Evolutionary conservation across 805 yeast species (phyloP).

Genomic region (Kodamaea lidongshanica): DNA sequence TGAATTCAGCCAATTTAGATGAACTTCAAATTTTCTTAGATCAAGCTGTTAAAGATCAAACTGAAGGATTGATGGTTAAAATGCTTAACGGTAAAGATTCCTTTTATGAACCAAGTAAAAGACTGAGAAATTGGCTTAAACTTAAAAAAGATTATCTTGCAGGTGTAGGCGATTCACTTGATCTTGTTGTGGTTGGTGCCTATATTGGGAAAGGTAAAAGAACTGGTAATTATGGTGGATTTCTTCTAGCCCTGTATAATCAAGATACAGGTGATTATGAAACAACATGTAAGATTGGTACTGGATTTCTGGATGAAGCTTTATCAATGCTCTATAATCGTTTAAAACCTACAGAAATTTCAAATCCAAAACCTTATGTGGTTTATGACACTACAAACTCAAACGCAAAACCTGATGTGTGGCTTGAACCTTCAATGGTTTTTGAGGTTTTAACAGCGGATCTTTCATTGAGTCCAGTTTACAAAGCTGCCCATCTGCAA

Average conservation of each 20-base stretch:
- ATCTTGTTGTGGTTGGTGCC: constrained; percentile 89
- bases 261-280: constrained; percentile 89
- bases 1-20: constrained; percentile 61
- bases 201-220: constrained; percentile 91
- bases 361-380: constrained; percentile 59
- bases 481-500: constrained; percentile 72
- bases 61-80: constrained; percentile 97
- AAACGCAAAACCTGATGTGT: constrained; percentile 78
- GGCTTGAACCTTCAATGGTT: constrained; percentile 83
- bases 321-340: constrained; percentile 53
- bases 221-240: constrained; percentile 94
- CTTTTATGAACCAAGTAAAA: constrained; percentile 86
- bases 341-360: constrained; percentile 62
- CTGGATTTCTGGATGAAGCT: constrained; percentile 89
- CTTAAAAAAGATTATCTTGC: constrained; percentile 90
- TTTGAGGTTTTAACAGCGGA: constrained; percentile 93
- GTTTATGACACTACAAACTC: constrained; percentile 55
- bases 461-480: constrained; percentile 78
- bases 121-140: constrained; percentile 94
- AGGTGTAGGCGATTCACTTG: constrained; percentile 94
- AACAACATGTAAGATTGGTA: constrained; percentile 94
- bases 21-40: constrained; percentile 83
- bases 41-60: constrained; percentile 78
- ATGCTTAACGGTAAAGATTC: constrained; percentile 76
- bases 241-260: constrained; percentile 83